These are phyloP conservation scores for Rubia yunnanensis DNA, from an alignment of 257 asterid genomes.

Conservation along the genomic window DNA sequence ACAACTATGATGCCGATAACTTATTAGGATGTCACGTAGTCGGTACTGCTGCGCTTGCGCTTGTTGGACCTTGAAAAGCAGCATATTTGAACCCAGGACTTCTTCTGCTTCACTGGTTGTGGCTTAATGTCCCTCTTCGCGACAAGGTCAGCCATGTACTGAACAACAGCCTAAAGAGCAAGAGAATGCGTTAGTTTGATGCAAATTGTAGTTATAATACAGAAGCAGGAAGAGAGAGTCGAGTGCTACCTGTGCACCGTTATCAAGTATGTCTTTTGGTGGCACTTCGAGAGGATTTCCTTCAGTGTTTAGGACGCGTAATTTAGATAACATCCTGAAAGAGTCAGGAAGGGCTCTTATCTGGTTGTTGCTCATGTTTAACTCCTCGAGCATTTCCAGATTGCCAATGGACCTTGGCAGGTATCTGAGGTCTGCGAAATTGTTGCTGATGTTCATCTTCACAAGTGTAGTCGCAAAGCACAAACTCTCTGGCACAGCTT, in stretches of 20 bases:
- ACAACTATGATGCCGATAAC: constrained; percentile 7
- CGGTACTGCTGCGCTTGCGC: constrained; percentile 54
- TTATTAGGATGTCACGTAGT: constrained; percentile 29
- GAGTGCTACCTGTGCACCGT: constrained; percentile 63
- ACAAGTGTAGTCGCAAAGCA: constrained; percentile 79
- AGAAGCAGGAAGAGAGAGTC: background rate
- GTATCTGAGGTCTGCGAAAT: constrained; percentile 61
- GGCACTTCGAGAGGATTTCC: constrained; percentile 77
- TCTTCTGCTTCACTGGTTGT: constrained; percentile 57
- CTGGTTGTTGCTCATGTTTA: constrained; percentile 85
- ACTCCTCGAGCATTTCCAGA: constrained; percentile 73
- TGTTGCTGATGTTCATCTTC: constrained; percentile 80
- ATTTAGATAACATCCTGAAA: constrained; percentile 55
- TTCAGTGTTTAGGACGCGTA: constrained; percentile 50
- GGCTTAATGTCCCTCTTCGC: constrained; percentile 57
- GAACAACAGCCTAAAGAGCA: constrained; percentile 59
- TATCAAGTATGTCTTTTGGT: constrained; percentile 42
- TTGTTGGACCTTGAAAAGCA: constrained; percentile 70
- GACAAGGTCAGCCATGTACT: constrained; percentile 60
- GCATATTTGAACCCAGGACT: constrained; percentile 70
- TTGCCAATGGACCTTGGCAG: constrained; percentile 86
- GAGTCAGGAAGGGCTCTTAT: constrained; percentile 71
- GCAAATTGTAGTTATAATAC: background rate
- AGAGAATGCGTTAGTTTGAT: constrained; percentile 14
- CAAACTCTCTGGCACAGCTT: constrained; percentile 77